phyloP scores from a whole-genome alignment of 2,329 filamentous ascomycete genomes.

The Aspergillus oerlinghausenensis region DNA sequence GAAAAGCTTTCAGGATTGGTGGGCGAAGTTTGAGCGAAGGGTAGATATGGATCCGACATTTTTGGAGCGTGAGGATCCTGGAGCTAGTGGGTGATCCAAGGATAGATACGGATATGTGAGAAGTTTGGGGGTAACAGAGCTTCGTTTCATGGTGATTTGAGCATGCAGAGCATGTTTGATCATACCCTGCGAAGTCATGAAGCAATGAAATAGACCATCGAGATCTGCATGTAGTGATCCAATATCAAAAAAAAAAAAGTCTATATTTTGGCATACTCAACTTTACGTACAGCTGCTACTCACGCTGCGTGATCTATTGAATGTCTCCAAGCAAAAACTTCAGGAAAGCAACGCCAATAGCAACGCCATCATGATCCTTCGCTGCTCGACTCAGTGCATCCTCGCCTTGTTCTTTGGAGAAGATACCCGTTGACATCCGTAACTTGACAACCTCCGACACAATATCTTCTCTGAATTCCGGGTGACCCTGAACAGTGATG shows the following conservation, averaged over 20 bases:
- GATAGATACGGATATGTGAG: background rate
- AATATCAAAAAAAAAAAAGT: background rate
- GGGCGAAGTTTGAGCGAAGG: slow-evolving; percentile 88
- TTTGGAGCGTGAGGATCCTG: slow-evolving; percentile 65
- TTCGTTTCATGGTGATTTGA: background rate
- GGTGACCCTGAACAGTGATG: slow-evolving; percentile 80
- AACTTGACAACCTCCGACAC: slow-evolving; percentile 62
- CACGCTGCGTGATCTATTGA: background rate
- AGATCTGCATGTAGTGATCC: no score
- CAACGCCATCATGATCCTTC: slow-evolving; percentile 72
- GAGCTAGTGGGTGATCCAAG: slow-evolving; percentile 15
- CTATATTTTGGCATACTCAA: background rate
- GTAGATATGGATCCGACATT: slow-evolving; percentile 84
- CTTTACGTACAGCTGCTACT: background rate
- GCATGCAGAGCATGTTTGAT: background rate
- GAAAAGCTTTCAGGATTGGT: slow-evolving; percentile 95
- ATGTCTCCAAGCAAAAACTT: slow-evolving; percentile 62
- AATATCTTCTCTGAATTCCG: slow-evolving; percentile 72
- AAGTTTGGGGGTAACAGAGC: background rate
- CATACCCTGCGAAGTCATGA: background rate
- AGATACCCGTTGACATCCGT: slow-evolving; percentile 63
- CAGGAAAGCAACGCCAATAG: slow-evolving; percentile 68
- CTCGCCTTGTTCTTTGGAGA: slow-evolving; percentile 63
- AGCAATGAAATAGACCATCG: background rate
- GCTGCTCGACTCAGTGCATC: slow-evolving; percentile 64